Evolutionary conservation across 2,329 filamentous ascomycete genomes (phyloP), one percentile per base, ranked within the genome.

Genomic region (Apiospora marii): DNA sequence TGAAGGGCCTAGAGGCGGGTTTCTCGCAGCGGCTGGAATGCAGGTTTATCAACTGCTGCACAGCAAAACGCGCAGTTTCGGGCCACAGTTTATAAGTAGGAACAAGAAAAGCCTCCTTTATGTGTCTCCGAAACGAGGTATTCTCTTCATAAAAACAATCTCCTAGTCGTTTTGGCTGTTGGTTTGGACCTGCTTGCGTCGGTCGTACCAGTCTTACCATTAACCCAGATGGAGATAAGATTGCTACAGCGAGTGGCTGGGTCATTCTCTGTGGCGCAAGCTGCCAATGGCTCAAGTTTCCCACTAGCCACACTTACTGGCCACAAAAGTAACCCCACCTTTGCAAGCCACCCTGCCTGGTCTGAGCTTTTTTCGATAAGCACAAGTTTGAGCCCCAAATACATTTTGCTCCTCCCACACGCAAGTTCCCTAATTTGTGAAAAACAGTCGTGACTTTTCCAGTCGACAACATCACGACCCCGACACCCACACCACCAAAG

Each of bases 401-500:
- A 64, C 58, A 64, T 64, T 64, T 64, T 64, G 58, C 19, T 64
- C 22, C 58, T 64, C 58, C 58, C 58, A 64, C 58, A 64, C 58
- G 58, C 58, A 64, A 64, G 30, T 64, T 64, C 58, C 58, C 58
- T 64, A 64, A 64, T 64, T 64, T 64, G 58, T 64, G 58, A 64
- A 64, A 64, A 64, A 64, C 34, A 64, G 58, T 14, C 58, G 58
- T 64, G 58, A 41, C 58, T 41, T 64, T 64, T 64, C 58, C 58
- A 64, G 58, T 41, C 58, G 58, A 64, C 58, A 64, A 64, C 81
- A 80, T 81, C 82, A 83, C 81, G 58, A 41, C 58, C 19, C 58
- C 58, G 58, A 64, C 58, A 64, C 80, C 81, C 81, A 78, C 79
- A 82, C 83, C 87, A 82, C 58, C 58, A 82, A 79, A 80, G 81